These are phyloP conservation scores for Aspergillus brunneoviolaceus DNA, from an alignment of 2,329 filamentous ascomycete species.

Conservation along the genomic window DNA sequence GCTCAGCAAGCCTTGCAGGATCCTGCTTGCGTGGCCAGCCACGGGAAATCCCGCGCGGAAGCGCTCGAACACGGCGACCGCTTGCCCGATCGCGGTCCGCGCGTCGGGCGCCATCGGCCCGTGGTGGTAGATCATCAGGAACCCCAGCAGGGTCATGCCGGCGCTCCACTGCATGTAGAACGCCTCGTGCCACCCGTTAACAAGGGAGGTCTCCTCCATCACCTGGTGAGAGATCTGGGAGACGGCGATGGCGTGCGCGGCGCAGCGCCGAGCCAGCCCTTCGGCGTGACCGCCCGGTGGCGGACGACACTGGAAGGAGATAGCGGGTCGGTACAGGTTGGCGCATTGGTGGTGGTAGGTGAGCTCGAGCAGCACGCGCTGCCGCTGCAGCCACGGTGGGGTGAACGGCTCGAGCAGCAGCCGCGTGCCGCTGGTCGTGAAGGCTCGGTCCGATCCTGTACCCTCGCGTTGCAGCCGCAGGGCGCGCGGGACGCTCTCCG, in stretches of 20 bases:
- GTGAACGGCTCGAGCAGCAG: slow-evolving; percentile 2
- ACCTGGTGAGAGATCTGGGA: not conserved
- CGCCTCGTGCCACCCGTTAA: slow-evolving; percentile 30
- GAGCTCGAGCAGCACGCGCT: slow-evolving; percentile 6
- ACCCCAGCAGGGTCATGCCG: slow-evolving; percentile 36
- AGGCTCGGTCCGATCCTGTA: not conserved
- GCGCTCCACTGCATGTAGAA: slow-evolving; percentile 33
- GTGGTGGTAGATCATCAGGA: slow-evolving; percentile 32
- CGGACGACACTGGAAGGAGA: not conserved
- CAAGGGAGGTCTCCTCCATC: slow-evolving; percentile 11
- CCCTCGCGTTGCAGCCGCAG: not conserved
- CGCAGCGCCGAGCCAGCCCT: not conserved
- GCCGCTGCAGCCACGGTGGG: slow-evolving; percentile 5
- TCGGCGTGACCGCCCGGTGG: not conserved
- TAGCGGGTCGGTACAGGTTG: slow-evolving; percentile 2
- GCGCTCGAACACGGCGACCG: slow-evolving; percentile 40
- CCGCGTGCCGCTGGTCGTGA: not conserved
- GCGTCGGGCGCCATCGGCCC: slow-evolving; percentile 12
- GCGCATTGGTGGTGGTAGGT: not conserved
- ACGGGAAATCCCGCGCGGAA: slow-evolving; percentile 40
- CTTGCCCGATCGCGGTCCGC: slow-evolving; percentile 34
- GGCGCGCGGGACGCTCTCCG: not conserved
- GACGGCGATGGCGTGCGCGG: not conserved
- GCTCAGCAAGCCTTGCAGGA: slow-evolving; percentile 15
- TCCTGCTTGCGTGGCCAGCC: slow-evolving; percentile 33